A percentile compares a stretch with the other conserved stretches of the same genome.
phyloP scores from a whole-genome alignment of 441 rosid genomes.

The Viola pubescens region DNA sequence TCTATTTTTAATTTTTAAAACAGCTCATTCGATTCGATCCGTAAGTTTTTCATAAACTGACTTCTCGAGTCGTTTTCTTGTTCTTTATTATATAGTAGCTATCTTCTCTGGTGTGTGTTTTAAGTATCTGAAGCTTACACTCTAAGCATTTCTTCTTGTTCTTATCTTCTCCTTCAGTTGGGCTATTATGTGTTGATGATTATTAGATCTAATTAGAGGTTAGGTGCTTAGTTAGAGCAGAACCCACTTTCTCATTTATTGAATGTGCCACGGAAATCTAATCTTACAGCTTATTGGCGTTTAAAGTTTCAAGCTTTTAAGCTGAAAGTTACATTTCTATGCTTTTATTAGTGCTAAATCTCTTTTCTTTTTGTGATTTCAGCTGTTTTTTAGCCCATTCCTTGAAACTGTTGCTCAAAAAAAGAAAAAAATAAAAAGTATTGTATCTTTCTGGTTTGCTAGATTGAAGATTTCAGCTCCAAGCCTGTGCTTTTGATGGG shows the following conservation, averaged over 20 bases:
- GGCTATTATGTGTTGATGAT: constrained; percentile 9
- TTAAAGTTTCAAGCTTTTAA: constrained; percentile 5
- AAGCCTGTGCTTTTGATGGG: constrained; percentile 8
- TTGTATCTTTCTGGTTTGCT: background rate
- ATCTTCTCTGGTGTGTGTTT: constrained; percentile 21
- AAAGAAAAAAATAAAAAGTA: background rate
- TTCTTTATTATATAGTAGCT: constrained; percentile 3
- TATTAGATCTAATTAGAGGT: constrained; percentile 28
- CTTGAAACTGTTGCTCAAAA: constrained; percentile 1
- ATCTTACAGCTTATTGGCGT: constrained; percentile 10
- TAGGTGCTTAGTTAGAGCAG: constrained; percentile 22
- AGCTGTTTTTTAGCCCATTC: constrained; percentile 11
- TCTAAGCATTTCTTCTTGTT: constrained; percentile 24
- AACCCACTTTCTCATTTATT: constrained; percentile 22
- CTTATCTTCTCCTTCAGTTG: background rate
- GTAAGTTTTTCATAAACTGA: too few species aligned
- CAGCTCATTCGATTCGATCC: too few species aligned
- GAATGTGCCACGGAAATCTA: constrained; percentile 9
- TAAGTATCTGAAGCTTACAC: constrained; percentile 33
- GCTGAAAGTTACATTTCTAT: constrained; percentile 20
- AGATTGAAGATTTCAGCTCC: constrained; percentile 4
- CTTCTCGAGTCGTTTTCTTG: too few species aligned
- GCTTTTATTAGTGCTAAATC: constrained; percentile 23
- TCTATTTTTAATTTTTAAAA: too few species aligned
- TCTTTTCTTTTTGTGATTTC: constrained; percentile 16